Evolutionary conservation across 495 filamentous ascomycete genomes (phyloP).

Genomic region (Chaetomidium leptoderma): DNA sequence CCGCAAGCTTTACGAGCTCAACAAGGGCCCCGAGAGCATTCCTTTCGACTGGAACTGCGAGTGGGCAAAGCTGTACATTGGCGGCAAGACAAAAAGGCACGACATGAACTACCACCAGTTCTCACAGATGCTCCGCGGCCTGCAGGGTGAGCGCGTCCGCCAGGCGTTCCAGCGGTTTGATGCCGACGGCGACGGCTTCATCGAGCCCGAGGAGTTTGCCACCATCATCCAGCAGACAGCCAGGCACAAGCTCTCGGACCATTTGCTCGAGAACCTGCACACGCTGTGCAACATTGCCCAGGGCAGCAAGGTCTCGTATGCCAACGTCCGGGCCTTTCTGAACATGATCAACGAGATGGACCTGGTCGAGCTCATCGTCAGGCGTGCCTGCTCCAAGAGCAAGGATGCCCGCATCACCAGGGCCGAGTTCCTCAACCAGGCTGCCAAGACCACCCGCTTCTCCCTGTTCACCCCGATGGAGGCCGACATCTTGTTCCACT

Average conservation of each 20-base stretch:
- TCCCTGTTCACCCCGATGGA: conserved; percentile 97
- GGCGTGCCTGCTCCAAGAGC: conserved; percentile 79
- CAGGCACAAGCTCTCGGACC: conserved; percentile 95
- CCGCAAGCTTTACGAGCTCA: conserved; percentile 70
- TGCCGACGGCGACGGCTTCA: conserved; percentile 93
- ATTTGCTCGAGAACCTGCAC: conserved; percentile 87
- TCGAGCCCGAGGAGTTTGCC: conserved; percentile 93
- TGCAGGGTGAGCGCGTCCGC: conserved; percentile 91
- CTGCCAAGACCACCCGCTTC: conserved; percentile 82
- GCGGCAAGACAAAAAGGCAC: conserved; percentile 76
- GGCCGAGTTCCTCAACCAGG: conserved; percentile 92
- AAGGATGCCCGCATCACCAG: conserved; percentile 87
- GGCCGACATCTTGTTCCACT: conserved; percentile 97
- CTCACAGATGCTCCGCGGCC: conserved; percentile 92
- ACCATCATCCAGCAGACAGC: conserved; percentile 90
- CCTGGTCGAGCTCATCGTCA: conserved; percentile 84
- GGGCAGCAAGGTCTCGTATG: conserved; percentile 91
- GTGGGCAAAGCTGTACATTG: conserved; percentile 94
- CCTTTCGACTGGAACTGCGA: conserved; percentile 97
- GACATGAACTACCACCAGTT: conserved; percentile 94
- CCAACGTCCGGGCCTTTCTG: conserved; percentile 94
- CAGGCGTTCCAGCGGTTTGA: conserved; percentile 93
- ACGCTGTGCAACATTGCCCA: conserved; percentile 92
- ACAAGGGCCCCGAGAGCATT: conserved; percentile 74
- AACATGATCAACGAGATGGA: conserved; percentile 98